Base-by-base conservation (phyloP, 108 stramenopile genomes). In the Cyclotella distinguenda region DNA sequence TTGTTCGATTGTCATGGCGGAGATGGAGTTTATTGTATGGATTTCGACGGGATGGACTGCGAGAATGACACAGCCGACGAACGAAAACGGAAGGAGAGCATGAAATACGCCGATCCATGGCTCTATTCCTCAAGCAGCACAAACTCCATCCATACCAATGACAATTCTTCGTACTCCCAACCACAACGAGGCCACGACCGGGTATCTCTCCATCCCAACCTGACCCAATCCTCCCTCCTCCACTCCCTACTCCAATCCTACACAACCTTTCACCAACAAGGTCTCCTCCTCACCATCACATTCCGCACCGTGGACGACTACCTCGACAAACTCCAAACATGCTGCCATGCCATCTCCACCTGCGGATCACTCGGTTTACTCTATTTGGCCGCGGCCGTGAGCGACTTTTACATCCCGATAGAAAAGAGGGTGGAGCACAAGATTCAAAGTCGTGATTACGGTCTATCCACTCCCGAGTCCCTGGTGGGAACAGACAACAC, bases 331-430 rank as follows among this genome's bases (percentile, higher is more conserved):
- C 76, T 96, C 10, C 65, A 92, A 66, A 31, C 81, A 28, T 84
- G 78, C 59, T 77, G 81, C 35, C 62, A 66, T 21, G 62, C 82
- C n/a, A 23, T 94, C 31, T 60, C 56, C 11, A 72, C 72, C 44
- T 67, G 71, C 49, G 82, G 82, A 12, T 74, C 90, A 12, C 68
- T 89, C 30, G 90, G 72, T 15, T 58, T 96, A 46, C 61, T 95
- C 32, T 96, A 87, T 69, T 76, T 97, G 19, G 94, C 97, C 8
- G 96, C 96, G 12, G 98, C 98, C 4, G 98, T 99, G 31, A 87
- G 84, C 60, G 98, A 99, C 70, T 99, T 97, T 79, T 93, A 97
- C 73, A 66, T 97, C 31, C 97, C 97, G 13, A 34, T 52, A n/a
- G 72, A 70, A 18, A 63, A 95, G 52, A 88, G 86, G 69, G 64